Base-by-base conservation (phyloP, 257 asterid species). In the Primulina tabacum region DNA sequence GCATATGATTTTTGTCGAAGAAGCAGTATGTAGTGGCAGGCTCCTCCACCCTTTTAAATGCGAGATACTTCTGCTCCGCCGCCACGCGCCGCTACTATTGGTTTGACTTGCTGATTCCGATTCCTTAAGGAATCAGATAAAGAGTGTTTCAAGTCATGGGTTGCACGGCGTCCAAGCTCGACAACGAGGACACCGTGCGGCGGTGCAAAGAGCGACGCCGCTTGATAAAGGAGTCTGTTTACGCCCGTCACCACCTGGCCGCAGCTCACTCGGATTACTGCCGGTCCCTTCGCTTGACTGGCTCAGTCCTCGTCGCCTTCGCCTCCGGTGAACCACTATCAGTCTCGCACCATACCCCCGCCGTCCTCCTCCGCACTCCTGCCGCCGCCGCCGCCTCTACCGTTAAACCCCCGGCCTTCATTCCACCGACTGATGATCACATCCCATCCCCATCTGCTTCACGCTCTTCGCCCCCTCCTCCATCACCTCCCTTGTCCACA, bases 121-220 rank as follows among this genome's bases (percentile, higher is more conserved):
- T 11, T n/a, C 8, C 63, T 5, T 20, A 32, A 24, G 24, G 24
- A 11, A 6, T 5, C 35, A 11, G 26, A 40, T 20, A 14, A 14
- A 28, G 50, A 11, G 4, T 43, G 17, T 11, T 43, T 9, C 26
- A 20, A 43, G 55, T 38, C 60, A 93, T 93, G 99, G 99, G 99
- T 8, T 94, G 99, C 84, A 24, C 96, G 65, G 88, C 90, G 63
- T 94, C 99, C 53, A 94, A 94, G 90, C 91, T 94, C 62, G 95
- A 89, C 59, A 94, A 94, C 81, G 99, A 94, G 84, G 99, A 94
- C 75, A 91, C 97, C 0, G 99, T 94, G 61, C 92, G 96, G 63
- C 95, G 97, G 56, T 94, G 99, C 82, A 94, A 94, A 88, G 97
- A 90, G 50, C 96, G 99, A 16, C 96, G 97, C 79, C 92, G 93